Evolutionary conservation across 2,329 filamentous ascomycete genomes (phyloP), one percentile per base, ranked within the genome.

Genomic region (Exophiala sp.): DNA sequence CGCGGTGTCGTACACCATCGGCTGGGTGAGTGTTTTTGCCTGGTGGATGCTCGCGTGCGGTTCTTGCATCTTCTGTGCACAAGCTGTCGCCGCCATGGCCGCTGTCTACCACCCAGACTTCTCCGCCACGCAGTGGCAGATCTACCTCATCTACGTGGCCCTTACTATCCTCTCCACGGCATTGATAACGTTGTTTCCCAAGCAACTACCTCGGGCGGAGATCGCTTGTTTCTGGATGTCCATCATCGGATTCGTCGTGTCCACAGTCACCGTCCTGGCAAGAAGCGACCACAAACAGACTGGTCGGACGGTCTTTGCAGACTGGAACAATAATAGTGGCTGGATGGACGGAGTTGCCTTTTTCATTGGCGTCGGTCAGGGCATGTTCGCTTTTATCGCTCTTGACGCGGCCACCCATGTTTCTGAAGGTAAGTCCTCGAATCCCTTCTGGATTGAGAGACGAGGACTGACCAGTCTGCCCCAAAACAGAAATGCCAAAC

Each of bases 261-360:
- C 62, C n/a, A 39, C 68, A 7, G 60, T 69, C 42, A 60, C 65
- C 2, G 40, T 70, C 32, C 59, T 71, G 12, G 62, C 54, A 4
- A 55, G 45, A 49, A 56, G 51, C 18, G 41, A 50, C 9, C 40
- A 57, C 7, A 61, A 57, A 42, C 59, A 63, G 42, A 35, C 77
- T 9, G 86, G 76, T n/a, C 66, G 76, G 7, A 87, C 85, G 47
- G 86, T 63, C 3, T 60, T 57, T 48, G 47, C 35, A 5, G 69
- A 81, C 1, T 88, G 89, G 64, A 78, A 86, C 65, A 89, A 89
- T 60, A 66, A 78, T 40, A 83, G 80, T 12, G 84, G 83, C 33
- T 88, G 85, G 85, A 83, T 84, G 0, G 81, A 87, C 68, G 85
- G 84, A 0, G 66, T 87, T 58, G 71, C 71, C 32, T 75, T 72